phyloP scores from a whole-genome alignment of 2,329 filamentous ascomycete genomes.

The Ceratocystis diversiconidia region DNA sequence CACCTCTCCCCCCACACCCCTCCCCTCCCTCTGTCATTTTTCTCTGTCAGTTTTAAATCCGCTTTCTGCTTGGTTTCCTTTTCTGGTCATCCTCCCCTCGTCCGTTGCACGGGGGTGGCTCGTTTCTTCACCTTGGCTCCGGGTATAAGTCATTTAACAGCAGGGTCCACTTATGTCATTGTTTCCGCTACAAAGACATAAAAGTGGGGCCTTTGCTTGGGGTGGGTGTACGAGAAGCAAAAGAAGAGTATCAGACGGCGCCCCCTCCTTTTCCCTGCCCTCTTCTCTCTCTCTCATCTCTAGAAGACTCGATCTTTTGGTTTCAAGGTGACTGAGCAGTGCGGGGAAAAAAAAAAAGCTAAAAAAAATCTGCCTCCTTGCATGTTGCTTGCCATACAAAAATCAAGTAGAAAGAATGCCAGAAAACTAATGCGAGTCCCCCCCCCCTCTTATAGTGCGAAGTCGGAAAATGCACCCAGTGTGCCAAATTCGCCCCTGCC shows the following conservation, averaged over 20 bases:
- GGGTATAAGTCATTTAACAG: neutral
- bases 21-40: neutral
- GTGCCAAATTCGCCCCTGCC: slow-evolving; percentile 13
- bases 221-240: neutral
- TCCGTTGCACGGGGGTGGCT: slow-evolving; percentile 11
- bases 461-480: slow-evolving; percentile 8
- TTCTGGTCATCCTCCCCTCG: neutral
- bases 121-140: neutral
- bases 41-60: neutral
- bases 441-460: slow-evolving; percentile 14
- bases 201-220: slow-evolving; percentile 2
- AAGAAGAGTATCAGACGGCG: neutral
- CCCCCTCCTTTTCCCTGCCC: slow-evolving; percentile 1
- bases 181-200: neutral
- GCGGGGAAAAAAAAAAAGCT: neutral
- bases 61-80: neutral
- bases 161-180: neutral
- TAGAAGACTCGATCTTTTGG: neutral
- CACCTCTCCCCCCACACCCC: neutral
- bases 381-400: neutral
- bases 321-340: neutral
- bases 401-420: neutral
- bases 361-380: neutral
- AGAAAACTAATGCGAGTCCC: neutral
- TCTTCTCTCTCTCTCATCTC: no score